Percentiles rank a stretch among this genome's conserved stretches.
Evolutionary conservation across 2,329 filamentous ascomycete species (phyloP).

Genomic region (Periconia sp.): DNA sequence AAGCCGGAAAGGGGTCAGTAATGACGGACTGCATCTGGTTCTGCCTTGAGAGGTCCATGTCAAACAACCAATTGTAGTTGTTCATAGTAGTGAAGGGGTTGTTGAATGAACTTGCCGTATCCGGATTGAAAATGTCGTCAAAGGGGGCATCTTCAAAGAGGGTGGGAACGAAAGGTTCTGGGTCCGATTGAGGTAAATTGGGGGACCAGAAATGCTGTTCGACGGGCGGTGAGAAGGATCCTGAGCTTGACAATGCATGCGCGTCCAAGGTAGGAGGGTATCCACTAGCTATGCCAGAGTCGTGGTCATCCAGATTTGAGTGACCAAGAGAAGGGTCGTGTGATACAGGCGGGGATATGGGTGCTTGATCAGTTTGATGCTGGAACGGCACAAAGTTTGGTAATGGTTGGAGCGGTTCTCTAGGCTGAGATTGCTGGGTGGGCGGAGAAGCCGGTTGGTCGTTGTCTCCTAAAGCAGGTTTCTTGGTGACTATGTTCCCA

Average conservation of each 20-base stretch:
- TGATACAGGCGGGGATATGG: constrained; percentile 44
- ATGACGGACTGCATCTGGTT: constrained; percentile 22
- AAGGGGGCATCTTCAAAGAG: constrained; percentile 47
- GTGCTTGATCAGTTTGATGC: constrained; percentile 27
- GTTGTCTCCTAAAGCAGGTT: constrained; percentile 30
- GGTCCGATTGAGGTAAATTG: constrained; percentile 36
- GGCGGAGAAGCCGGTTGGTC: constrained; percentile 11
- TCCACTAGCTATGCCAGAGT: constrained; percentile 29
- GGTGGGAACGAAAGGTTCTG: constrained; percentile 25
- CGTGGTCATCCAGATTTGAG: constrained; percentile 34
- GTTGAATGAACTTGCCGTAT: constrained; percentile 69
- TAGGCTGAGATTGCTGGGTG: constrained; percentile 9
- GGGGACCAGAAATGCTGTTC: constrained; percentile 41
- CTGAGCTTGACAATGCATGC: constrained; percentile 23
- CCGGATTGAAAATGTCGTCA: constrained; percentile 64
- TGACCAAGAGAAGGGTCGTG: constrained; percentile 32
- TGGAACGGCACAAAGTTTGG: constrained; percentile 28
- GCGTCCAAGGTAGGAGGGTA: constrained; percentile 26
- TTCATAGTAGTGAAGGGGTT: constrained; percentile 68
- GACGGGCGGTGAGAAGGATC: constrained; percentile 28
- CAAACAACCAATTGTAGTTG: constrained; percentile 69
- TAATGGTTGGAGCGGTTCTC: constrained; percentile 22
- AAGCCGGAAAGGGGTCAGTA: constrained; percentile 28
- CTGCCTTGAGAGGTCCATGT: constrained; percentile 47
- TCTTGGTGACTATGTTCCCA: constrained; percentile 59